A percentile compares a stretch with the other conserved stretches of the same genome.
Evolutionary conservation across 2,329 filamentous ascomycete species (phyloP).

Genomic region (Trichoderma harzianum): DNA sequence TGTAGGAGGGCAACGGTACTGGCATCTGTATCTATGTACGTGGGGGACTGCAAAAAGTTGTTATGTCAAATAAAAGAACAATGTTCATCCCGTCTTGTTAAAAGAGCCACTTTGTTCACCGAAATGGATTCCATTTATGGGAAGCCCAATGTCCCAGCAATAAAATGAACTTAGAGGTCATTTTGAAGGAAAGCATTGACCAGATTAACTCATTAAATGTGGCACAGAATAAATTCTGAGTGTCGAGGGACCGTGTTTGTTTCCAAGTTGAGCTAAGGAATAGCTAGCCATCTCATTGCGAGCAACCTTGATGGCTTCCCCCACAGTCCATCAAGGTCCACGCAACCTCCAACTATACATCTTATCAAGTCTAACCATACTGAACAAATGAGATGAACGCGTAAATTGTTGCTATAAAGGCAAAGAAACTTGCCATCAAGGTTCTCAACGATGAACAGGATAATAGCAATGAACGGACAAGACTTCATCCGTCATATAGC

Average conservation of each 20-base stretch:
- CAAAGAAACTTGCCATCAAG: neutral
- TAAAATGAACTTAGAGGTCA: neutral
- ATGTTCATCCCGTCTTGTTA: neutral
- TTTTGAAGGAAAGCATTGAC: neutral
- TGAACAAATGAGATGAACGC: neutral
- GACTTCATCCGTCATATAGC: neutral
- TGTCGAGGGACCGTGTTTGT: neutral
- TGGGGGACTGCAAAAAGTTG: neutral
- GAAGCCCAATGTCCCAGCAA: neutral
- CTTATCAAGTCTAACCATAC: neutral
- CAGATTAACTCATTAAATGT: neutral
- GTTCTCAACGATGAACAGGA: neutral
- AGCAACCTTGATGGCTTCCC: conserved; percentile 12
- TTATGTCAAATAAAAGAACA: neutral
- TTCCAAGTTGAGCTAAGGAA: neutral
- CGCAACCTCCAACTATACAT: neutral
- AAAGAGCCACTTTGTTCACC: neutral
- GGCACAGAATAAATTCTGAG: neutral
- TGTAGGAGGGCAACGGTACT: neutral
- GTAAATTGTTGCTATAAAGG: neutral
- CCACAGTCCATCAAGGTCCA: conserved; percentile 10
- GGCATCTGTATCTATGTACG: neutral
- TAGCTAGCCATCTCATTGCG: neutral
- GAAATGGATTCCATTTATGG: neutral
- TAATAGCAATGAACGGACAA: neutral